These are phyloP conservation scores for Pilobolus umbonatus DNA, from an alignment of 192 early-diverging fungal genomes.

Conservation along the genomic window DNA sequence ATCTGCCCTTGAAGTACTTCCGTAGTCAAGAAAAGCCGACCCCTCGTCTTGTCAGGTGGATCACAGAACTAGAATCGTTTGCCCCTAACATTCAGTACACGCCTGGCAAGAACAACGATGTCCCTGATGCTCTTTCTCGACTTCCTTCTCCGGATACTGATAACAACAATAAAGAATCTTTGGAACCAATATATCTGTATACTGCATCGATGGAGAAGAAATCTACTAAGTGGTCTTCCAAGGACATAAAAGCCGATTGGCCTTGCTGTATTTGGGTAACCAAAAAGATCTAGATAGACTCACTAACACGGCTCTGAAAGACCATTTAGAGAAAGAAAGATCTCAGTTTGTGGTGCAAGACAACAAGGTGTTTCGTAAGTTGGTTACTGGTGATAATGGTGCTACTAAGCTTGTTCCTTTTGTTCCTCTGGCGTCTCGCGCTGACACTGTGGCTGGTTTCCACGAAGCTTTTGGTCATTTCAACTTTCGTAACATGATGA, in stretches of 20 bases:
- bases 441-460: neutral
- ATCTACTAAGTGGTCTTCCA: no score
- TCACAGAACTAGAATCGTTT: constrained; percentile 1
- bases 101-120: constrained; percentile 2
- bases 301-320: neutral
- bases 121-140: neutral
- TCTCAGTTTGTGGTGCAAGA: neutral
- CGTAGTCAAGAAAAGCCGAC: constrained; percentile 1
- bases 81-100: constrained; percentile 2
- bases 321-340: neutral
- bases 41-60: constrained; percentile 1
- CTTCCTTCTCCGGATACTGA: neutral
- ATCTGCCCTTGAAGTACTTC: constrained; percentile 8
- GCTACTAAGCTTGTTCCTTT: neutral
- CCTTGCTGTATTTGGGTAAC: neutral
- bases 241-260: neutral
- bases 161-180: no score
- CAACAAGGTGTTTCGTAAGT: neutral
- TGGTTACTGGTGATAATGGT: neutral
- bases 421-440: neutral
- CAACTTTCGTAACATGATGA: neutral
- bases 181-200: constrained; percentile 8
- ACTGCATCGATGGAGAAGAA: neutral
- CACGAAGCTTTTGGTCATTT: constrained; percentile 3
- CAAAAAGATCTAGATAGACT: neutral